Percentiles rank a stretch among this genome's conserved stretches.
phyloP scores from a whole-genome alignment of 495 filamentous ascomycete species.

The Polyplosphaeria fusca region DNA sequence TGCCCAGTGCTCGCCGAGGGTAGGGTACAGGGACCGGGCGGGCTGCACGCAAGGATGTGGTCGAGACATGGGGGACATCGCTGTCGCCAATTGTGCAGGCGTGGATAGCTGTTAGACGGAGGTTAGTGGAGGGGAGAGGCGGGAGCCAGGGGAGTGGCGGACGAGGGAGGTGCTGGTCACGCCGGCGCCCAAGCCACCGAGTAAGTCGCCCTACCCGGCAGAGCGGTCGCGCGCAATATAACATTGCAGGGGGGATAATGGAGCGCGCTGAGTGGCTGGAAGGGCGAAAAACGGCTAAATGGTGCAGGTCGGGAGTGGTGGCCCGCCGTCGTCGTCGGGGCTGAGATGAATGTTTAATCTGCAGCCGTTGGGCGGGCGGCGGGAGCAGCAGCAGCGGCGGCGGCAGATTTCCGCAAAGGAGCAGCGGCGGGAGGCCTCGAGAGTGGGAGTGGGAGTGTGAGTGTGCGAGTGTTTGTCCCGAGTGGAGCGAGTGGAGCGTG shows the following conservation, averaged over 20 bases:
- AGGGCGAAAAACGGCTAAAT: constrained; percentile 18
- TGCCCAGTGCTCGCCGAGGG: constrained; percentile 15
- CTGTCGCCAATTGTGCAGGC: constrained; percentile 7
- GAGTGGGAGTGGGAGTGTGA: no score
- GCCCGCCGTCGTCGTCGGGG: neutral
- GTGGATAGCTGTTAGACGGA: constrained; percentile 6
- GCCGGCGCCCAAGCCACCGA: neutral
- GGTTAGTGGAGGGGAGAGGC: constrained; percentile 13
- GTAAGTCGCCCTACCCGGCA: constrained; percentile 3
- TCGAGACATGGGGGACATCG: neutral
- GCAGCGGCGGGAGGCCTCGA: no score
- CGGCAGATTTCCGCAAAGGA: no score
- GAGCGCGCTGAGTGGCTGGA: constrained; percentile 4
- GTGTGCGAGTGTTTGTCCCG: no score
- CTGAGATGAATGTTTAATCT: constrained; percentile 13
- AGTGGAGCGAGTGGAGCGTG: no score
- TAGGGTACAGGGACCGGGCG: constrained; percentile 13
- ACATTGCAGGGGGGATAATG: constrained; percentile 18
- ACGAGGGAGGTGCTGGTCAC: constrained; percentile 1
- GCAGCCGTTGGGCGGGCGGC: neutral
- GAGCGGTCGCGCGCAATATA: constrained; percentile 16
- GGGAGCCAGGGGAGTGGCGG: constrained; percentile 4
- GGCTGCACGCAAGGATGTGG: constrained; percentile 15
- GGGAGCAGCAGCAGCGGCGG: no score
- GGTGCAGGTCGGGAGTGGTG: neutral